phyloP scores from a whole-genome alignment of 169 alveolate genomes.

The Plasmodium coatneyi region DNA sequence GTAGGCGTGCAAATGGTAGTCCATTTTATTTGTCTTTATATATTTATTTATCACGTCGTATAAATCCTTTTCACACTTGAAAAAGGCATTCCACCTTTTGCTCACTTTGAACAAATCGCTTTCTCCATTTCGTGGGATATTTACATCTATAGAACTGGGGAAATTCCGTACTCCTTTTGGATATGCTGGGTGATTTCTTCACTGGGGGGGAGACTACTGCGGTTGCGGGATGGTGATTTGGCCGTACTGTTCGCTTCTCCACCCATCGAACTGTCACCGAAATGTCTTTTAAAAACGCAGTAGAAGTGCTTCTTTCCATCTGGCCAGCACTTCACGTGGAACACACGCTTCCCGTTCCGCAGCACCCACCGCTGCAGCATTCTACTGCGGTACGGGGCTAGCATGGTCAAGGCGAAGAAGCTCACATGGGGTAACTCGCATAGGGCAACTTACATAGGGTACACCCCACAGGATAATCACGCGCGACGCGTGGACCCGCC shows the following conservation, averaged over 20 bases:
- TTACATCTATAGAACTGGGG: slow-evolving; percentile 6
- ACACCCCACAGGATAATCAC: background rate
- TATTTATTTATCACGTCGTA: slow-evolving; percentile 37
- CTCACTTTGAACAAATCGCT: slow-evolving; percentile 12
- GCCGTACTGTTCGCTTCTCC: background rate
- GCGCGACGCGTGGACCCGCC: background rate
- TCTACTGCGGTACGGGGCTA: slow-evolving; percentile 1
- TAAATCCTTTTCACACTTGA: slow-evolving; percentile 59
- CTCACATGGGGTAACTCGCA: background rate
- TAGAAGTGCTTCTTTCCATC: background rate
- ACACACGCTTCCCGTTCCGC: background rate
- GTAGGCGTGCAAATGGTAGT: slow-evolving; percentile 21
- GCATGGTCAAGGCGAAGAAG: background rate
- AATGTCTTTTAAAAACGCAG: background rate
- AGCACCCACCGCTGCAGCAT: background rate
- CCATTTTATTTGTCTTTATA: slow-evolving; percentile 46
- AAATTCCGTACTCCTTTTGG: slow-evolving; percentile 10
- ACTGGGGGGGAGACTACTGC: background rate
- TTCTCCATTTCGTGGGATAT: slow-evolving; percentile 2
- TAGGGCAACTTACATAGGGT: background rate
- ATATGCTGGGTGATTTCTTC: background rate
- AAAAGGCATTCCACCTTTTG: slow-evolving; percentile 28
- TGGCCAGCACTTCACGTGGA: background rate
- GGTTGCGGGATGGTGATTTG: background rate
- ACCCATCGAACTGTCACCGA: background rate